A percentile compares a stretch with the other conserved stretches of the same genome.
Evolutionary conservation across 2,329 filamentous ascomycete species (phyloP).

Genomic region (Trichoderma polysporum): DNA sequence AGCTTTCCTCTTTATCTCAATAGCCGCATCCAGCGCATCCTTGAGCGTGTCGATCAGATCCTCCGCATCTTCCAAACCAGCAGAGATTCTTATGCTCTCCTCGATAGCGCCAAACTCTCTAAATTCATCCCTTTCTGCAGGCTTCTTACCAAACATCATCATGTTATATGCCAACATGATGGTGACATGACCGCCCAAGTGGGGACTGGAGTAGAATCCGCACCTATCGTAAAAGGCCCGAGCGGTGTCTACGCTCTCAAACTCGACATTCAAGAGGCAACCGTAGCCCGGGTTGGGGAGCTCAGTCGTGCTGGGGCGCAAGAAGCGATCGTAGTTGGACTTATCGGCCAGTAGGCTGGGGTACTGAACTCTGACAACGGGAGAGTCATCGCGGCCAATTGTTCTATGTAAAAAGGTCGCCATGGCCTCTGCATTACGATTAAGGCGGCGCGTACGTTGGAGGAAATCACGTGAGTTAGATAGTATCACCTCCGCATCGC

Average conservation of each 20-base stretch:
- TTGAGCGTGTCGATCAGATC: constrained; percentile 42
- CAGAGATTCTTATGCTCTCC: constrained; percentile 47
- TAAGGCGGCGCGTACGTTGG: constrained; percentile 38
- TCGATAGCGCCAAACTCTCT: constrained; percentile 39
- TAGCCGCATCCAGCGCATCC: constrained; percentile 23
- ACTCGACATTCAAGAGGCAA: constrained; percentile 53
- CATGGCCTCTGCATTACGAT: constrained; percentile 46
- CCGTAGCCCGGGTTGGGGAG: constrained; percentile 53
- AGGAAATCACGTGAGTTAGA: constrained; percentile 47
- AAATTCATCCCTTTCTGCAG: constrained; percentile 39
- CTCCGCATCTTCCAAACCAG: constrained; percentile 46
- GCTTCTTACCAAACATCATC: constrained; percentile 42
- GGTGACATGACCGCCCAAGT: constrained; percentile 54
- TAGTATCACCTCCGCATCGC: constrained; percentile 47
- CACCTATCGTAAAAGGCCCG: constrained; percentile 51
- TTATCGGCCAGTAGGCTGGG: constrained; percentile 40
- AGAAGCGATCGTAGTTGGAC: constrained; percentile 36
- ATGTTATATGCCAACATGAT: constrained; percentile 50
- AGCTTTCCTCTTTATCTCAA: constrained; percentile 20
- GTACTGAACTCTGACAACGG: constrained; percentile 45
- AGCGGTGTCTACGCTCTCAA: constrained; percentile 42
- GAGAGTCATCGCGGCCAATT: constrained; percentile 32
- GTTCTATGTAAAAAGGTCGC: constrained; percentile 39
- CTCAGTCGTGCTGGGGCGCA: constrained; percentile 41
- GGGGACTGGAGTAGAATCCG: constrained; percentile 51